Conservation (phyloP, 139 green algal species). For the Tetradesmus obliquus region DNA sequence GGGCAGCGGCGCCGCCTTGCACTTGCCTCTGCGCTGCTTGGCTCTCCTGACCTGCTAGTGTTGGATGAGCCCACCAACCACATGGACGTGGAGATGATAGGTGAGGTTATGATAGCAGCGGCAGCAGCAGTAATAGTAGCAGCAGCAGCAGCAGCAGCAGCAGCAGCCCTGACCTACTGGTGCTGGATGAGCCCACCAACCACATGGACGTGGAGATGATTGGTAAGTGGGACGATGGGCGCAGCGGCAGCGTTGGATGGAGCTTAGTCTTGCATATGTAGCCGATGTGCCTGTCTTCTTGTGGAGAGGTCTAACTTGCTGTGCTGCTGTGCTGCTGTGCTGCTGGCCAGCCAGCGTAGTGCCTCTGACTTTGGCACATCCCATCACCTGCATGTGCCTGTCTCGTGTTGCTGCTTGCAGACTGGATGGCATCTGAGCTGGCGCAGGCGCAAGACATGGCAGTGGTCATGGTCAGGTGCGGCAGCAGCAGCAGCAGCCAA, state of each 20-base stretch:
- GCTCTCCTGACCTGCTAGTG: constrained; percentile 82
- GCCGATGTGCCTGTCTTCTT: not conserved
- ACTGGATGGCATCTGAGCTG: constrained; percentile 83
- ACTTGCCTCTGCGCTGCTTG: constrained; percentile 78
- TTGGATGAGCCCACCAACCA: constrained; percentile 87
- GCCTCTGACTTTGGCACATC: too few species aligned
- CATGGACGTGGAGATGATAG: constrained; percentile 56
- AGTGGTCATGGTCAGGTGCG: constrained; percentile 82
- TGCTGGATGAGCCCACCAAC: constrained; percentile 85
- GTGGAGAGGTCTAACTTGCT: not conserved
- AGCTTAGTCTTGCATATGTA: not conserved
- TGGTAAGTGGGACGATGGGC: not conserved
- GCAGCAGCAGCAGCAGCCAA: not conserved
- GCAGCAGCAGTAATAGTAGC: too few species aligned
- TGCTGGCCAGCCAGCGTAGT: too few species aligned
- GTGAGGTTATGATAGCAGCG: too few species aligned
- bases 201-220: constrained; percentile 59
- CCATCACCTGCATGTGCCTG: not conserved
- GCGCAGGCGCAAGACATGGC: constrained; percentile 59
- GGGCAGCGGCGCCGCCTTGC: constrained; percentile 81
- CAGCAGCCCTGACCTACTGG: constrained; percentile 75
- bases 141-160: not conserved
- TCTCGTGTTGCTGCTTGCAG: not conserved
- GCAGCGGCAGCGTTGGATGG: not conserved
- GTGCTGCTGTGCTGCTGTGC: too few species aligned